Conservation (phyloP, 352 stramenopile genomes). For the Phytophthora boehmeriae region DNA sequence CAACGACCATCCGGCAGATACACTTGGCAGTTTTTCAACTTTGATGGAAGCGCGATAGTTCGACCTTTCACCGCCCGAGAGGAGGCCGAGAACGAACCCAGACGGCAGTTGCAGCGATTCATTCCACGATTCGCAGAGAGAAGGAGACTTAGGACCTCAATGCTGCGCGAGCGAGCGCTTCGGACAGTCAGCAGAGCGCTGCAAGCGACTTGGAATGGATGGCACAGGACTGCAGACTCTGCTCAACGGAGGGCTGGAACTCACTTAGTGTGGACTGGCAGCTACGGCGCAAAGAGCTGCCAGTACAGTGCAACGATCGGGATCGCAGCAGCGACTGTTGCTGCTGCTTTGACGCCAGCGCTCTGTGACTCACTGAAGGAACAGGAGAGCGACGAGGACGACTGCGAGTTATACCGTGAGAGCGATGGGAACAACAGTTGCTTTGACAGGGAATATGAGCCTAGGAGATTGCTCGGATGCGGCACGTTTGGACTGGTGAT, state of each 20-base stretch:
- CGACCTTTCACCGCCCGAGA: neutral
- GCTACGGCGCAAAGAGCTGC: neutral
- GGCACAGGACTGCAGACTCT: constrained; percentile 8
- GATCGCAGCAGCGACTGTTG: constrained; percentile 1
- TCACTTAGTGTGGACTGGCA: neutral
- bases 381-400: constrained; percentile 1
- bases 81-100: too few species aligned
- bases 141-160: neutral
- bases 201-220: constrained; percentile 7
- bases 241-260: neutral
- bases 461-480: constrained; percentile 62
- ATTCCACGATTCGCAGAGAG: neutral
- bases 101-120: too few species aligned
- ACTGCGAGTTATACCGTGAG: constrained; percentile 14
- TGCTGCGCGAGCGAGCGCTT: constrained; percentile 10
- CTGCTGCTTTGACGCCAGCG: constrained; percentile 3
- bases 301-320: constrained; percentile 4
- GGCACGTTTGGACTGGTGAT: constrained; percentile 87
- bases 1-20: too few species aligned
- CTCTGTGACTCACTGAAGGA: constrained; percentile 23
- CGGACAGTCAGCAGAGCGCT: constrained; percentile 12
- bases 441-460: constrained; percentile 76
- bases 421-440: constrained; percentile 24
- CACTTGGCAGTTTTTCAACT: neutral
- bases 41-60: neutral